Evolutionary conservation across 768 basidiomycete genomes (phyloP).

Genomic region (Leccinum broughii): DNA sequence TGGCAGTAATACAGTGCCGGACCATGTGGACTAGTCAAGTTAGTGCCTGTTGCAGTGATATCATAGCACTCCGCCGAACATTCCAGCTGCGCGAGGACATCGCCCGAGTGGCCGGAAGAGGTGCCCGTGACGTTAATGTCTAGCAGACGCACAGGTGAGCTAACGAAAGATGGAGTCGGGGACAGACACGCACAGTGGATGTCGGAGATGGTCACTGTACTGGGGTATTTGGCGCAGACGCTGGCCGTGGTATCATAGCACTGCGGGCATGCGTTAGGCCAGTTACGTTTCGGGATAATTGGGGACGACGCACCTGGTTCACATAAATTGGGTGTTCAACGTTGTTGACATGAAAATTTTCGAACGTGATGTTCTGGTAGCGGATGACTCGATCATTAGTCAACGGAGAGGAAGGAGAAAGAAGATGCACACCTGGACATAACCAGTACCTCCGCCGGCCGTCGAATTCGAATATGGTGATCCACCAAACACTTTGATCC

Average conservation of each 20-base stretch:
- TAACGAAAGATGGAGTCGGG: not conserved
- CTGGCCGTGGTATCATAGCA: constrained; percentile 39
- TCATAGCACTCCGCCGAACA: constrained; percentile 40
- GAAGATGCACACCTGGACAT: constrained; percentile 33
- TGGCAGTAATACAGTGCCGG: constrained; percentile 37
- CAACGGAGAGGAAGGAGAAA: not conserved
- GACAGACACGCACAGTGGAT: constrained; percentile 39
- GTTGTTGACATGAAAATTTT: constrained; percentile 33
- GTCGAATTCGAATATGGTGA: constrained; percentile 39
- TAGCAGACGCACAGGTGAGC: constrained; percentile 3
- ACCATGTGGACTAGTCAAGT: constrained; percentile 32
- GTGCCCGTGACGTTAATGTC: constrained; percentile 43
- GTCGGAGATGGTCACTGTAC: constrained; percentile 40
- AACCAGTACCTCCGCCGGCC: constrained; percentile 45
- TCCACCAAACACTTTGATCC: constrained; percentile 54
- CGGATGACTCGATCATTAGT: not conserved
- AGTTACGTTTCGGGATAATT: too few relatives aligned
- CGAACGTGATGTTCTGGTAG: constrained; percentile 25
- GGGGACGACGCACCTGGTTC: constrained; percentile 28
- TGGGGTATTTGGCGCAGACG: constrained; percentile 40
- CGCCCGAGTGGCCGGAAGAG: constrained; percentile 40
- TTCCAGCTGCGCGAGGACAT: constrained; percentile 42
- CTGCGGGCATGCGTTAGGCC: constrained; percentile 16
- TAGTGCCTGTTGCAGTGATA: constrained; percentile 37
- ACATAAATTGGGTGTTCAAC: constrained; percentile 46